Base-by-base conservation (phyloP, 495 filamentous ascomycete genomes). In the Penicillium lagena region DNA sequence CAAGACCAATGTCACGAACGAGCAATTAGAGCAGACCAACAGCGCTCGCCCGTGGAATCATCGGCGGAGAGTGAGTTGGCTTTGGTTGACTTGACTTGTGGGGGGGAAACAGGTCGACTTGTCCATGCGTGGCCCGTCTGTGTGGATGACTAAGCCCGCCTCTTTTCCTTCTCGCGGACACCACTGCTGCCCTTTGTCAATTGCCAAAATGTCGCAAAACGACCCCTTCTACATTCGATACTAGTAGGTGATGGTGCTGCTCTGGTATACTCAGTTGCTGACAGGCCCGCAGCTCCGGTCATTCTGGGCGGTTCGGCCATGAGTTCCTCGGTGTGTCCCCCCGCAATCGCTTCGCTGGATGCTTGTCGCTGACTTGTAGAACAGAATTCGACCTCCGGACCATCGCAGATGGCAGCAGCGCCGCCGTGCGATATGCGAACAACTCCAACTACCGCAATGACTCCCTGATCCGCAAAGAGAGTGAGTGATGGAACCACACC, bases 361-460 rank as follows among this genome's bases (percentile, higher is more conserved):
- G 32, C 5, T 39, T 43, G 14, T 38, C 28, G 42, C 67, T 76
- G 43, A 79, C 42, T 22, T 14, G 14, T 9, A 4, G 28, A 40
- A 9, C 49, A 97, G 93, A 99, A 71, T 99, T 97, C 68, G 94
- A 99, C 66, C 89, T 99, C 58, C 84, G 93, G 39, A 86, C 87
- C 22, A 77, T 96, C 29, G 87, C 87, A 30, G 94, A 99, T 63
- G 94, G 94, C n/a, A 81, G 87, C 35, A 95, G 90, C 59, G 93
- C 94, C 34, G 87, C 88, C 38, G 89, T 91, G 10, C 85, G 94
- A 58, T 99, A 99, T 67, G 94, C 94, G 35, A 99, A 99, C 73
- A 99, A 99, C 67, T 96, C 93, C 40, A 99, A 97, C 68, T 99
- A 99, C 70, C 84, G 94, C 51, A 97, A 97, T 72, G 94, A 99